Percentiles rank a stretch among this genome's conserved stretches.
Conservation (phyloP, 345 rosid genomes). For the Gossypium raimondii region DNA sequence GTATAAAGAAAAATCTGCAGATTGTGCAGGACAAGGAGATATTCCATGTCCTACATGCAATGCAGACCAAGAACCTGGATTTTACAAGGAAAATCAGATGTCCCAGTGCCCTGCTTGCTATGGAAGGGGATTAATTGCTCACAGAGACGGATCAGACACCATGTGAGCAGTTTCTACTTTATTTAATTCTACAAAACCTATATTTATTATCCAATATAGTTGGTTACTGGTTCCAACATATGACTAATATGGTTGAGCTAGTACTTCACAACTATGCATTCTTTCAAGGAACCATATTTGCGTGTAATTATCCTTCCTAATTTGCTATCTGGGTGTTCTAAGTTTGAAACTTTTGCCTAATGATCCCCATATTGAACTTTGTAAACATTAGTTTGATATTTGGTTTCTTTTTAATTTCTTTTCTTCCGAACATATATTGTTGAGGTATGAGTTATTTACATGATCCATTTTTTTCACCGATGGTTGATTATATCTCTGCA, state of each 20-base stretch:
- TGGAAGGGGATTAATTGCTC: constrained; percentile 95
- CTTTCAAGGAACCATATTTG: background rate
- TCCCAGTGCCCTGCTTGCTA: constrained; percentile 54
- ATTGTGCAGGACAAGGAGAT: constrained; percentile 72
- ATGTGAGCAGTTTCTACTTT: constrained; percentile 39
- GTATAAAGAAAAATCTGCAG: constrained; percentile 32
- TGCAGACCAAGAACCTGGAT: constrained; percentile 73
- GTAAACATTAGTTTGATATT: too few relatives aligned
- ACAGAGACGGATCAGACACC: constrained; percentile 90
- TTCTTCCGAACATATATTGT: background rate
- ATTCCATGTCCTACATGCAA: constrained; percentile 63
- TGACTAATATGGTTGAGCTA: background rate
- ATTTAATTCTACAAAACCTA: background rate
- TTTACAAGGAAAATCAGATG: constrained; percentile 74
- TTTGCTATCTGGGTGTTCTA: too few relatives aligned
- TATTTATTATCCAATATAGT: background rate
- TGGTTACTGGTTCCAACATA: background rate
- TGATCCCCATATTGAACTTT: too few relatives aligned
- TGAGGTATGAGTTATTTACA: background rate
- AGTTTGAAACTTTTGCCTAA: too few relatives aligned
- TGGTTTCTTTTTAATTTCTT: background rate
- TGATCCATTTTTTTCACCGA: background rate
- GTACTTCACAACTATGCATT: background rate
- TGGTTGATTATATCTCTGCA: constrained; percentile 19
- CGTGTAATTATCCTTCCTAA: too few relatives aligned